Evolutionary conservation across 345 rosid species (phyloP).

Genomic region (Salix suchowensis): DNA sequence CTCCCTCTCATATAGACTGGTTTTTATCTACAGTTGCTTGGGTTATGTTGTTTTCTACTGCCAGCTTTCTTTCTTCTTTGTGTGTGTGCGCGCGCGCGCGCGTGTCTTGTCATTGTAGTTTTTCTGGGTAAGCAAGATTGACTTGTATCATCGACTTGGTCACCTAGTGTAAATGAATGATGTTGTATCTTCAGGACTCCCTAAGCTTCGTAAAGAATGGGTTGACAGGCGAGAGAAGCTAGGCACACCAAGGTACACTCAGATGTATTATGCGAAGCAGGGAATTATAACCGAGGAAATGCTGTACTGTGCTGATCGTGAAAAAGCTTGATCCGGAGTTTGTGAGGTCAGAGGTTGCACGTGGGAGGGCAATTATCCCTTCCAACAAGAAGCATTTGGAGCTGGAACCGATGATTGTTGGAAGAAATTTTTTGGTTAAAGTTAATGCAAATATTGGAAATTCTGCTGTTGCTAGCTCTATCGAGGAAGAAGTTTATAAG

Average conservation of each 20-base stretch:
- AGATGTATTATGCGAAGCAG: constrained; percentile 98
- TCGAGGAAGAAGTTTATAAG: constrained; percentile 97
- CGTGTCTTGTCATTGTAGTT: background rate
- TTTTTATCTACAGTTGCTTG: background rate
- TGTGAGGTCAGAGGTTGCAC: constrained; percentile 94
- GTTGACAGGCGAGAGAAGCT: constrained; percentile 70
- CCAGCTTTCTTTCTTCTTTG: too few species aligned
- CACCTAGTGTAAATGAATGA: constrained; percentile 7
- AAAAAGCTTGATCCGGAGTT: constrained; percentile 96
- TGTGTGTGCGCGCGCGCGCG: too few species aligned
- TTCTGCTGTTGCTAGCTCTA: constrained; percentile 92
- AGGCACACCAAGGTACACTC: constrained; percentile 79
- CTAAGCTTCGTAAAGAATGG: constrained; percentile 86
- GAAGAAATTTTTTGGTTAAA: constrained; percentile 91
- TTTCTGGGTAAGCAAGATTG: background rate
- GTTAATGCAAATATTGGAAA: constrained; percentile 98
- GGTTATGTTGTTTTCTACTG: background rate
- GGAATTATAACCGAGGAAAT: constrained; percentile 94
- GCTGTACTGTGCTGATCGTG: constrained; percentile 85
- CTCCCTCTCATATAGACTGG: background rate
- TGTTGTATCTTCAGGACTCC: constrained; percentile 61
- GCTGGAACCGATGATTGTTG: constrained; percentile 94
- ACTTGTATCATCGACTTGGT: background rate
- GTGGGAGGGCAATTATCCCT: constrained; percentile 95
- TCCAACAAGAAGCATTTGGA: constrained; percentile 95